These are phyloP conservation scores for Schizochytrium sp. DNA, from an alignment of 108 stramenopile genomes.

Conservation along the genomic window DNA sequence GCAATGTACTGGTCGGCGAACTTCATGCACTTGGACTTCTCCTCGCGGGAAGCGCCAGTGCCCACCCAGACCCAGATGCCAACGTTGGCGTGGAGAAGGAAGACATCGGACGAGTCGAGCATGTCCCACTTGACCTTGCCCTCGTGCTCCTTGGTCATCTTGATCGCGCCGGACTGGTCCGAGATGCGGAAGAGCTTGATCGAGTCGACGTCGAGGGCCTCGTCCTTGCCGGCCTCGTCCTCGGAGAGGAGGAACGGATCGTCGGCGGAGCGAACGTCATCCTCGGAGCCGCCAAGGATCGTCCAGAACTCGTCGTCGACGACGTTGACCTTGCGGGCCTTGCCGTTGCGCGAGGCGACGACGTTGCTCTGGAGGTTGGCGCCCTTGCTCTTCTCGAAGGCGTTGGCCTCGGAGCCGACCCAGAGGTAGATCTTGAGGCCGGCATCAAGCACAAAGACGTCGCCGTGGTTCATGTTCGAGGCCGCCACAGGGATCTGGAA, in stretches of 20 bases:
- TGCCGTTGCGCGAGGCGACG: slow-evolving; percentile 51
- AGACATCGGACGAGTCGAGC: slow-evolving; percentile 53
- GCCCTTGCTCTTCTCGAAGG: slow-evolving; percentile 63
- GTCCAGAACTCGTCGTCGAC: slow-evolving; percentile 67
- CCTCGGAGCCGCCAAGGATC: slow-evolving; percentile 59
- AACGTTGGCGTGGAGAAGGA: slow-evolving; percentile 61
- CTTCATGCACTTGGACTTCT: slow-evolving; percentile 13
- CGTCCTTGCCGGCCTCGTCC: slow-evolving; percentile 29
- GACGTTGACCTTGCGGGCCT: slow-evolving; percentile 32
- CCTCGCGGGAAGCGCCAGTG: background rate
- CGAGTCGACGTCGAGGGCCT: slow-evolving; percentile 24
- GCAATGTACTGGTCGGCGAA: slow-evolving; percentile 14
- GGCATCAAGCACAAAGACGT: slow-evolving; percentile 74
- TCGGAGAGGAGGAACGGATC: background rate
- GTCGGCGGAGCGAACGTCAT: slow-evolving; percentile 40
- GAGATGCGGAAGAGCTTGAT: slow-evolving; percentile 36
- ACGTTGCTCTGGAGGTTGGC: slow-evolving; percentile 47
- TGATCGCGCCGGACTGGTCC: slow-evolving; percentile 37
- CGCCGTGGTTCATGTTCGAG: slow-evolving; percentile 61
- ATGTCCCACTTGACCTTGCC: slow-evolving; percentile 33
- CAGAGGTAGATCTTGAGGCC: slow-evolving; percentile 68
- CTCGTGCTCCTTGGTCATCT: slow-evolving; percentile 49
- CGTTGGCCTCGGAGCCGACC: slow-evolving; percentile 50
- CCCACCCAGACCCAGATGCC: slow-evolving; percentile 70
- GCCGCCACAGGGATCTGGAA: slow-evolving; percentile 54